Percentiles rank a stretch among this genome's conserved stretches.
These are phyloP conservation scores for Macaranga tanarius DNA, from an alignment of 441 rosid genomes.

Conservation along the genomic window DNA sequence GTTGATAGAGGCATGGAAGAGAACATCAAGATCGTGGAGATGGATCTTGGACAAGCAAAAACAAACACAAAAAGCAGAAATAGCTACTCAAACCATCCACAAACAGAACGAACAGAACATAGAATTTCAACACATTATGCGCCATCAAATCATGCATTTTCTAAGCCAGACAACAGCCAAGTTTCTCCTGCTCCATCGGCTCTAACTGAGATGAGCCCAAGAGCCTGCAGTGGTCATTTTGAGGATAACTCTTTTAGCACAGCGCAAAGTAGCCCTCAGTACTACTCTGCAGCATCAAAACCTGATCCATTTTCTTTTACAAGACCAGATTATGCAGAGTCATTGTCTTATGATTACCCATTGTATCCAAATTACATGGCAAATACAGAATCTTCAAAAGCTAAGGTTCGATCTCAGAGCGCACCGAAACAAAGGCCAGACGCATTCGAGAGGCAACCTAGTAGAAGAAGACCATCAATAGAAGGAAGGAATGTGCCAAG, in stretches of 20 bases:
- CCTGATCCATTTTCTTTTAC: constrained; percentile 57
- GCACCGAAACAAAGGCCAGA: constrained; percentile 78
- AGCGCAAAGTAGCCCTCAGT: constrained; percentile 65
- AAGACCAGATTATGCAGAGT: constrained; percentile 49
- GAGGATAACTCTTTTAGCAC: constrained; percentile 62
- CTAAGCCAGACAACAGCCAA: constrained; percentile 39
- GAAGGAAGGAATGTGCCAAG: constrained; percentile 63
- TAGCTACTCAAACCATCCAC: constrained; percentile 38
- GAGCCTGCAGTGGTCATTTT: constrained; percentile 64
- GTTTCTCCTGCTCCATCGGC: constrained; percentile 68
- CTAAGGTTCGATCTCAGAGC: constrained; percentile 72
- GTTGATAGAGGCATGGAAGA: constrained; percentile 54
- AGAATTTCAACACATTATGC: constrained; percentile 37
- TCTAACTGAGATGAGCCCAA: constrained; percentile 67
- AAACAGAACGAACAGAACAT: constrained; percentile 32
- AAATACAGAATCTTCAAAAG: constrained; percentile 78
- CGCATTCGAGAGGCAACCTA: constrained; percentile 53
- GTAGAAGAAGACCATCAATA: constrained; percentile 53
- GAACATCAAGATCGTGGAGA: constrained; percentile 76
- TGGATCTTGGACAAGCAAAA: constrained; percentile 57
- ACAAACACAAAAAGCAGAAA: constrained; percentile 40
- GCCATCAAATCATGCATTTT: constrained; percentile 21
- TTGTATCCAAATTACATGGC: constrained; percentile 90
- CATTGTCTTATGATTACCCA: constrained; percentile 45
- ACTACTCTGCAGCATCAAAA: constrained; percentile 57